A percentile compares a stretch with the other conserved stretches of the same genome.
Evolutionary conservation across 2,329 filamentous ascomycete species (phyloP).

Genomic region (Phyllosticta capitalensis): DNA sequence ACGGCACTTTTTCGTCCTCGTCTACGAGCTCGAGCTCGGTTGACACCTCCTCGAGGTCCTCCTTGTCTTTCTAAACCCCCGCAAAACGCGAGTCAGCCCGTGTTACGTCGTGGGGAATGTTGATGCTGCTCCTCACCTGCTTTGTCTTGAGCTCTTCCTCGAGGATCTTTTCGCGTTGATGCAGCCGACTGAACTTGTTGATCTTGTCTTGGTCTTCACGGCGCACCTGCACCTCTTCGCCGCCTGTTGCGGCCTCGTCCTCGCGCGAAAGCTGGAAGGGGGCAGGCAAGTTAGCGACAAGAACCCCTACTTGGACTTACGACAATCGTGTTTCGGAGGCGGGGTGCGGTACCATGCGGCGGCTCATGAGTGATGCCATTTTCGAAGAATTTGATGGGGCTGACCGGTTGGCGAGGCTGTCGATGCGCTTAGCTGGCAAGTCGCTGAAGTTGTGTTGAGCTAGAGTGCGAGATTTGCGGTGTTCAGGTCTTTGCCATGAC

Average conservation of each 20-base stretch:
- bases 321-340: not conserved
- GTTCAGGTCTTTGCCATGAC: not conserved
- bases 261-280: constrained; percentile 72
- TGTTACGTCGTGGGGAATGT: not conserved
- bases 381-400: not conserved
- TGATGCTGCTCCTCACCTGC: constrained; percentile 45
- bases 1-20: constrained; percentile 90
- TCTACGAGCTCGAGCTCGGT: constrained; percentile 89
- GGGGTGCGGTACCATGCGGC: constrained; percentile 4
- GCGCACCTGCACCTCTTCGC: constrained; percentile 84
- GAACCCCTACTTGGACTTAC: not conserved
- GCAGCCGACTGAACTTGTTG: constrained; percentile 91
- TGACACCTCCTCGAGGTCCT: constrained; percentile 88
- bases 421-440: not conserved
- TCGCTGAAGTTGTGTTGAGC: not conserved
- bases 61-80: constrained; percentile 77
- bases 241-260: constrained; percentile 64
- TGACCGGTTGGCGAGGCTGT: not conserved
- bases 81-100: not conserved
- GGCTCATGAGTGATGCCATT: constrained; percentile 2
- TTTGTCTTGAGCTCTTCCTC: constrained; percentile 75
- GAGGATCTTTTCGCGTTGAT: constrained; percentile 70
- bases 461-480: constrained; percentile 1
- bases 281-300: constrained; percentile 13
- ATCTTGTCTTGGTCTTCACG: constrained; percentile 98